Percentiles rank a stretch among this genome's conserved stretches.
phyloP scores from a whole-genome alignment of 2,329 filamentous ascomycete species.

The Intubia oerlemansii region DNA sequence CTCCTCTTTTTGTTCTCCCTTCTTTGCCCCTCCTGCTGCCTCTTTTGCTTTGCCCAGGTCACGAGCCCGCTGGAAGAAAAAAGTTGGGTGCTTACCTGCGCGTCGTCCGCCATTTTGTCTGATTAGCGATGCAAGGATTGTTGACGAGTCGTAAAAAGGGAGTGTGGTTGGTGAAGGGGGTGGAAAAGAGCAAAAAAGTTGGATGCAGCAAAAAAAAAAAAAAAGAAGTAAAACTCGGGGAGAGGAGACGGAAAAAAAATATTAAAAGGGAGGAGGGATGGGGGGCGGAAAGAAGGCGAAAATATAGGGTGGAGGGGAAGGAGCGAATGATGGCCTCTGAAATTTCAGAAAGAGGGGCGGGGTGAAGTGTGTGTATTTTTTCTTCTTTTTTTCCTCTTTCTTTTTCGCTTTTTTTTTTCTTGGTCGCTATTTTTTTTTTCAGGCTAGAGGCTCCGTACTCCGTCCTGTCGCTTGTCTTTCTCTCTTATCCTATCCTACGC shows the following conservation, averaged over 20 bases:
- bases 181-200: conserved; percentile 5
- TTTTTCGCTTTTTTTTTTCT: not conserved
- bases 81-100: no score
- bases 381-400: not conserved
- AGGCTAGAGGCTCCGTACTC: no score
- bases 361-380: not conserved
- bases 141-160: no score
- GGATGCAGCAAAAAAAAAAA: conserved; percentile 7
- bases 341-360: conserved; percentile 1
- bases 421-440: no score
- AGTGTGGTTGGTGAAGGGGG: not conserved
- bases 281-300: conserved; percentile 8
- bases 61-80: no score
- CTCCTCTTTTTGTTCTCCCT: no score
- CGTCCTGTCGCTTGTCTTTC: not conserved
- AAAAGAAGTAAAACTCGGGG: conserved; percentile 4
- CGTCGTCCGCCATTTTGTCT: no score
- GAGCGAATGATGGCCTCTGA: not conserved
- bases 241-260: conserved; percentile 9
- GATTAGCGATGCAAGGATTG: no score
- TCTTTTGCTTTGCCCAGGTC: no score
- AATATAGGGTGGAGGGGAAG: conserved; percentile 8
- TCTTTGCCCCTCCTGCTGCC: no score
- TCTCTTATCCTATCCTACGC: no score
- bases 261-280: conserved; percentile 4